Evolutionary conservation across 2,329 filamentous ascomycete species (phyloP).

Genomic region (Colletotrichum endophyticum): DNA sequence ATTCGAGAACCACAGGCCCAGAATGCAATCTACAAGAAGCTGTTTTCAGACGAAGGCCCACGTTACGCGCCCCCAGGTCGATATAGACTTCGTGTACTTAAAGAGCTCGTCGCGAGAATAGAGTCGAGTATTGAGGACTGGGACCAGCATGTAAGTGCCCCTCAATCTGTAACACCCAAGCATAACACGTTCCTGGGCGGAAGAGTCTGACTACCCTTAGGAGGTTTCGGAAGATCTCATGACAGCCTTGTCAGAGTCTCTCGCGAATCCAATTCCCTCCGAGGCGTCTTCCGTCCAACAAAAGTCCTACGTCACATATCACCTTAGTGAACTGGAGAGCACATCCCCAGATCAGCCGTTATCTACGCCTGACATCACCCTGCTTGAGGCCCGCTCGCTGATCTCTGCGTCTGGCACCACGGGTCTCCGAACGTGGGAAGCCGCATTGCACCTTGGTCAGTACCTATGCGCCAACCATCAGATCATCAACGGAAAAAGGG

Average conservation of each 20-base stretch:
- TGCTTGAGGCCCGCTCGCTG: constrained; percentile 72
- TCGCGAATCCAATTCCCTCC: constrained; percentile 67
- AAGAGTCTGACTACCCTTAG: constrained; percentile 48
- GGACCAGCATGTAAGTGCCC: constrained; percentile 79
- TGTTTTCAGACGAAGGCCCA: constrained; percentile 67
- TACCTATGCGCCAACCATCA: constrained; percentile 61
- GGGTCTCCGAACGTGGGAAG: constrained; percentile 82
- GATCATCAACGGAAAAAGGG: constrained; percentile 56
- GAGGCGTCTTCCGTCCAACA: constrained; percentile 71
- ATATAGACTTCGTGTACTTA: constrained; percentile 76
- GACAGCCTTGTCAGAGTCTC: constrained; percentile 67
- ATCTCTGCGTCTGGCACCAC: constrained; percentile 77
- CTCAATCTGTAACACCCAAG: not conserved
- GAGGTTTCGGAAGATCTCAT: constrained; percentile 85
- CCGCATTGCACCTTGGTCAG: constrained; percentile 73
- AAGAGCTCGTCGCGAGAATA: constrained; percentile 71
- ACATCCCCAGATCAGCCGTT: not conserved
- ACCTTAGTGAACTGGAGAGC: constrained; percentile 41
- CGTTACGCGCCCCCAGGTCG: constrained; percentile 66
- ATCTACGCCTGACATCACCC: constrained; percentile 50
- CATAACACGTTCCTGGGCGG: not conserved
- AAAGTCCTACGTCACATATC: constrained; percentile 78
- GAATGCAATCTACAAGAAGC: constrained; percentile 64
- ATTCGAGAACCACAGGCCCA: constrained; percentile 70
- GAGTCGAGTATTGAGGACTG: constrained; percentile 80